A percentile compares a stretch with the other conserved stretches of the same genome.
phyloP scores from a whole-genome alignment of 164 flowering plant species.

The Santalum album region DNA sequence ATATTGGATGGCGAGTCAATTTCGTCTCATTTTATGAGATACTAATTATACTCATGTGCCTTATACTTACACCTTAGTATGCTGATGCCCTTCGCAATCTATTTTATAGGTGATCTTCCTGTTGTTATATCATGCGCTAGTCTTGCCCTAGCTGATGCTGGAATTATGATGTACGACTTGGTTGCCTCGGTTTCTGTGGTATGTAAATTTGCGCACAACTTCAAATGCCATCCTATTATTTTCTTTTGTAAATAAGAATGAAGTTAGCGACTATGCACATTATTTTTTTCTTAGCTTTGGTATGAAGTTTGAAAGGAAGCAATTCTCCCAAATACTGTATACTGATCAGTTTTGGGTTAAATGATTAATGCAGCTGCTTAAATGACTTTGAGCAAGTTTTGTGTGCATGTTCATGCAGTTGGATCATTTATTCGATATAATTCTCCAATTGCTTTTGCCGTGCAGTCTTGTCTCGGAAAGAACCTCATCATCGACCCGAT shows the following conservation, averaged over 20 bases:
- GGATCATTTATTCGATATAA: not conserved
- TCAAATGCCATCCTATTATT: not conserved
- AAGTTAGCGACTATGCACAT: not conserved
- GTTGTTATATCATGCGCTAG: slow-evolving; percentile 94
- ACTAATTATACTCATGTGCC: slow-evolving; percentile 4
- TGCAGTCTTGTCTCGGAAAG: slow-evolving; percentile 63
- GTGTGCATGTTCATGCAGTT: too few relatives aligned
- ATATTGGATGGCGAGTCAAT: too few relatives aligned
- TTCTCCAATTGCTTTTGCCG: not conserved
- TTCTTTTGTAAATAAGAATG: not conserved
- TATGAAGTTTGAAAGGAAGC: too few relatives aligned
- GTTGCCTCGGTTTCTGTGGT: slow-evolving; percentile 92
- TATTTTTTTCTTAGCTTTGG: too few relatives aligned
- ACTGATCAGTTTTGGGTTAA: too few relatives aligned
- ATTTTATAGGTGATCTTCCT: slow-evolving; percentile 83
- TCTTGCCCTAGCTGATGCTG: slow-evolving; percentile 96
- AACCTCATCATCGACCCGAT: slow-evolving; percentile 82
- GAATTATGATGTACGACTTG: slow-evolving; percentile 91
- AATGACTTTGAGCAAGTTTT: too few relatives aligned
- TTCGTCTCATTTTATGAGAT: too few relatives aligned
- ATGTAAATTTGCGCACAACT: slow-evolving; percentile 16
- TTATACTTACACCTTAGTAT: too few relatives aligned
- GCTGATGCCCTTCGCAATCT: too few relatives aligned
- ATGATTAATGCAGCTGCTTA: too few relatives aligned
- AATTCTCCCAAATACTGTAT: too few relatives aligned